Evolutionary conservation across 768 basidiomycete genomes (phyloP), one percentile per base, ranked within the genome.

Genomic region (Crepidotus variabilis): DNA sequence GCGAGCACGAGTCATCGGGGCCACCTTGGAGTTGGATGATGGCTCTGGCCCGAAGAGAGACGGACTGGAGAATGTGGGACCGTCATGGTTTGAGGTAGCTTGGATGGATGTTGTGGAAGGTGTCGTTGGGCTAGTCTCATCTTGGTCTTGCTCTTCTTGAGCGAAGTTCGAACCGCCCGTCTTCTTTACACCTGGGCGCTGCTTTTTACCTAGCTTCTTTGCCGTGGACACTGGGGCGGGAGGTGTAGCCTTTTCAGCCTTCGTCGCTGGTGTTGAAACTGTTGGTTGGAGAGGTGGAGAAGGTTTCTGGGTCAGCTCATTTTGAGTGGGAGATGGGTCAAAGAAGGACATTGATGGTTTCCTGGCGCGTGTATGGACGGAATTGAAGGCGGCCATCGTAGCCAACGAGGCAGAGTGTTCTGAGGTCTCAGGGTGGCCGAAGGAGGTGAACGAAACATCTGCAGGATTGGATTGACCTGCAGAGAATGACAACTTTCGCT

Each of bases 181-280:
- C 33, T 66, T 66, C 53, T 66, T 67, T 50, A 58, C 56, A 28
- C 56, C 51, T 49, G 65, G 70, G 6, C 69, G 69, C 35, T 68
- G 69, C 51, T 72, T 71, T 52, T 74, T 73, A 39, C 52, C 61
- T 49, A 56, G 54, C 60, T 69, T 72, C 61, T 73, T 72, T 2
- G 60, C 60, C 16, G 61, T 16, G n/a, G 60, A 23, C 1, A 56
- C 50, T 10, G 60, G 53, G 32, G 55, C 52, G 8, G 61, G 32
- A n/a, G 55, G 45, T 8, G 53, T 57, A 51, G 49, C 20, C 50
- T 51, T 54, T 50, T 47, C 39, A 43, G 61, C 58, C 18, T 62
- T 59, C 16, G 51, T 48, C 32, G 48, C 52, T 22, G 47, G 33
- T 28, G 22, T 14, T 10, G 49, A 23, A 18, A 51, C 24, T 3